These are phyloP conservation scores for Ogataea henricii DNA, from an alignment of 805 yeast species.

Conservation along the genomic window DNA sequence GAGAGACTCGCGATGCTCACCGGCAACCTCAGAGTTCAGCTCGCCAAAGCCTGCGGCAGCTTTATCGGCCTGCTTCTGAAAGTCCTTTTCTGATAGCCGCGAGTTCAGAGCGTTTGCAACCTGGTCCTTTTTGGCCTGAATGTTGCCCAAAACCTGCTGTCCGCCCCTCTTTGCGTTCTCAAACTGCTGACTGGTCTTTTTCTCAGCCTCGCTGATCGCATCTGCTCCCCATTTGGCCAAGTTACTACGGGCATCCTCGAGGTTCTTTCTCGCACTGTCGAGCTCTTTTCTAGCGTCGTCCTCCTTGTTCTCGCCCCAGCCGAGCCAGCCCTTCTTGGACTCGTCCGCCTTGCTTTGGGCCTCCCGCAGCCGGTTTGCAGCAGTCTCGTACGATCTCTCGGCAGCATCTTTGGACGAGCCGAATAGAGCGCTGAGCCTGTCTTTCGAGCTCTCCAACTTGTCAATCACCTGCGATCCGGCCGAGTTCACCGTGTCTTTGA, in stretches of 20 bases:
- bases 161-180: slow-evolving; percentile 15
- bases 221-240: slow-evolving; percentile 28
- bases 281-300: slow-evolving; percentile 38
- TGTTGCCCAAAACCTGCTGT: slow-evolving; percentile 17
- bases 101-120: slow-evolving; percentile 21
- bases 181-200: slow-evolving; percentile 11
- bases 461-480: slow-evolving; percentile 19
- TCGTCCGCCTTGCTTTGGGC: slow-evolving; percentile 37
- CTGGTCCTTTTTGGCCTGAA: slow-evolving; percentile 19
- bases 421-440: slow-evolving; percentile 17
- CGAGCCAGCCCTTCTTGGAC: slow-evolving; percentile 38
- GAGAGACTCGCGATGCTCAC: slow-evolving; percentile 40
- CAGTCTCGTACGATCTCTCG: slow-evolving; percentile 30
- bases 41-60: slow-evolving; percentile 51
- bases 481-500: slow-evolving; percentile 16
- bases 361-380: slow-evolving; percentile 30
- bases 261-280: slow-evolving; percentile 37
- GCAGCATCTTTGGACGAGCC: slow-evolving; percentile 27
- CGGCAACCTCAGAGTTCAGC: slow-evolving; percentile 43
- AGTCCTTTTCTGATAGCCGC: slow-evolving; percentile 29
- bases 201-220: slow-evolving; percentile 22
- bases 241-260: slow-evolving; percentile 35
- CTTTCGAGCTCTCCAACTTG: slow-evolving; percentile 17
- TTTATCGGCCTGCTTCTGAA: slow-evolving; percentile 38
- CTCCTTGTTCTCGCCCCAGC: slow-evolving; percentile 40